Conservation (phyloP, 345 rosid species). For the Dipteronia dyeriana region DNA sequence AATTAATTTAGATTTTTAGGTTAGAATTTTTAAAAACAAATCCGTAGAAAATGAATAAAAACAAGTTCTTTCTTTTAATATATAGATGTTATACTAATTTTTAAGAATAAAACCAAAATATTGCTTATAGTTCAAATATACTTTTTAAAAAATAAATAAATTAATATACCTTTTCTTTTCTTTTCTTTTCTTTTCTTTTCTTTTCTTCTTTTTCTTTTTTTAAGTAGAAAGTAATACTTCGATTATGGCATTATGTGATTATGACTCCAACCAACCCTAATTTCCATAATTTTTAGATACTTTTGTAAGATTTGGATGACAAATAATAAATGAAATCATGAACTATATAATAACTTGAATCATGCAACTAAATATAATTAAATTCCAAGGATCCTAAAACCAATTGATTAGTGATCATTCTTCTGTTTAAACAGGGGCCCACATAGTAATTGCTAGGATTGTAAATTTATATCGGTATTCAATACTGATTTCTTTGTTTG, state of each 20-base stretch:
- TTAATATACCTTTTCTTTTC: background rate
- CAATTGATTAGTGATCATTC: slow-evolving; percentile 1
- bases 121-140: too few relatives aligned
- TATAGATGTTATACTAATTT: too few relatives aligned
- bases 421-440: background rate
- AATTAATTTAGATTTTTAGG: background rate
- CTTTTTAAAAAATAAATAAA: too few relatives aligned
- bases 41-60: too few relatives aligned
- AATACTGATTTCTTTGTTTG: too few relatives aligned
- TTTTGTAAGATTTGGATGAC: background rate
- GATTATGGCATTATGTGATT: too few relatives aligned
- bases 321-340: background rate
- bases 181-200: too few relatives aligned
- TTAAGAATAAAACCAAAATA: too few relatives aligned
- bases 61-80: too few relatives aligned
- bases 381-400: background rate
- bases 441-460: background rate
- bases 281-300: background rate
- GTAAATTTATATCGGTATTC: background rate
- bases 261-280: too few relatives aligned
- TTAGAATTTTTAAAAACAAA: too few relatives aligned
- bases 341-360: background rate
- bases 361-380: background rate
- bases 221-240: background rate
- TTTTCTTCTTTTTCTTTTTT: too few relatives aligned